Evolutionary conservation across 1,284 basidiomycete genomes (phyloP), one percentile per base, ranked within the genome.

Genomic region (Moesziomyces antarcticus): DNA sequence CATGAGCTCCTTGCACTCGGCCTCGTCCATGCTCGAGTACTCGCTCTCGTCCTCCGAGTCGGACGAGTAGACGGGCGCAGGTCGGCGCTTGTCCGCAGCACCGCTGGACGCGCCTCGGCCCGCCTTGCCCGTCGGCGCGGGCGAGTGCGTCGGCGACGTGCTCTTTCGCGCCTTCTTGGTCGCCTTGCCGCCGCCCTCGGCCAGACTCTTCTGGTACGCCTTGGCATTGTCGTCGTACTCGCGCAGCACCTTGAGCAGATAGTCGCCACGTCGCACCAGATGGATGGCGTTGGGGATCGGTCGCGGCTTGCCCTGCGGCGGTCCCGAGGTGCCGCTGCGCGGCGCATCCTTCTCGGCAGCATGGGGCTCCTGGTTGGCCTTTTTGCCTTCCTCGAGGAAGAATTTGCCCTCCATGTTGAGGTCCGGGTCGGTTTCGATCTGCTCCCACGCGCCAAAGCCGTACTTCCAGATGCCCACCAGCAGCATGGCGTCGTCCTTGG

Each of bases 381-480:
- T 96, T 70, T 80, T 82, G 79, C 91, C 92, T 83, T 97, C 95
- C 82, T 98, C 97, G 46, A 99, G 88, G 89, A 98, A 99, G 86
- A 99, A 96, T 84, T 96, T 97, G 84, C 92, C 93, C 3, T 90
- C 88, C 20, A 99, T 88, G 4, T 90, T 90, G 3, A 99, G 89
- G 57, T 90, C 89, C 3, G 89, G 85, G 84, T 99, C 97, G 82
- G 93, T 92, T 80, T 91, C 89, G 87, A 99, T 98, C 46, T 89
- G 88, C 83, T 99, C 97, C 97, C 97, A 99, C 75, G 92, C 93
- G 20, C 95, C 95, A 83, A 99, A 97, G 24, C 97, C 97, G 79
- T 99, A 92, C 50, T 91, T 84, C 88, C 89, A 98, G 20, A 97
- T 93, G 30, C 97, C 97, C 52, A 98, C 90, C 24, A 99, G 88